Conservation (phyloP, 805 yeast genomes). For the Cyberlindnera petersonii region DNA sequence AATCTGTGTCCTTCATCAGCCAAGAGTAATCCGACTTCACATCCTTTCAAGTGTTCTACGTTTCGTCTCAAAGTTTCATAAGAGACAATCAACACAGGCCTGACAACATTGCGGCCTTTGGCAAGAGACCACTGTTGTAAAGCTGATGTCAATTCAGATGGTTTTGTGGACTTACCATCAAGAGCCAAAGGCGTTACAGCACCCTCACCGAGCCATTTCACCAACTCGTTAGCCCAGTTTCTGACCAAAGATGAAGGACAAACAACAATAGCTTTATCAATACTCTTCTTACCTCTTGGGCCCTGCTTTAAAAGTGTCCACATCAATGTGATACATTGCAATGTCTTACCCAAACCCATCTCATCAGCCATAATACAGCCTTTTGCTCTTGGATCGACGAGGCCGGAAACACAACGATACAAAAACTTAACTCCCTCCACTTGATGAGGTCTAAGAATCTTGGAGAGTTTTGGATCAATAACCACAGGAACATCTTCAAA, state of each 20-base stretch:
- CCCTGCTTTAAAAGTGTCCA: slow-evolving; percentile 91
- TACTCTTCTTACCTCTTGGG: slow-evolving; percentile 75
- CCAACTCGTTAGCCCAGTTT: slow-evolving; percentile 96
- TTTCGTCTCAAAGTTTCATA: slow-evolving; percentile 91
- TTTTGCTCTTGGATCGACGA: slow-evolving; percentile 74
- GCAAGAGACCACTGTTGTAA: slow-evolving; percentile 85
- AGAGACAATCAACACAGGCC: slow-evolving; percentile 91
- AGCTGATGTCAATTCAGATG: slow-evolving; percentile 62
- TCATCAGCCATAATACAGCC: slow-evolving; percentile 99
- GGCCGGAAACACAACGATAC: slow-evolving; percentile 86
- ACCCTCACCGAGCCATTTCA: slow-evolving; percentile 95
- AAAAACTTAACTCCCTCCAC: slow-evolving; percentile 91
- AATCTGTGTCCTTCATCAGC: slow-evolving; percentile 86
- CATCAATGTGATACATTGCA: slow-evolving; percentile 84
- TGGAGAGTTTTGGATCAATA: slow-evolving; percentile 82
- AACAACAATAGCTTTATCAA: slow-evolving; percentile 85
- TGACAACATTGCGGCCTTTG: slow-evolving; percentile 78
- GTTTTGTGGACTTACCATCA: slow-evolving; percentile 82
- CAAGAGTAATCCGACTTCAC: slow-evolving; percentile 80
- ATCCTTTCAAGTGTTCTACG: slow-evolving; percentile 64
- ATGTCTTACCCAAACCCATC: slow-evolving; percentile 91
- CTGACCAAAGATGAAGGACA: slow-evolving; percentile 93
- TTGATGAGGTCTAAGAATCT: slow-evolving; percentile 91
- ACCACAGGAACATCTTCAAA: slow-evolving; percentile 93
- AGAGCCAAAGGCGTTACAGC: slow-evolving; percentile 82